Conservation (phyloP, 345 rosid species). For the Dovyalis caffra region DNA sequence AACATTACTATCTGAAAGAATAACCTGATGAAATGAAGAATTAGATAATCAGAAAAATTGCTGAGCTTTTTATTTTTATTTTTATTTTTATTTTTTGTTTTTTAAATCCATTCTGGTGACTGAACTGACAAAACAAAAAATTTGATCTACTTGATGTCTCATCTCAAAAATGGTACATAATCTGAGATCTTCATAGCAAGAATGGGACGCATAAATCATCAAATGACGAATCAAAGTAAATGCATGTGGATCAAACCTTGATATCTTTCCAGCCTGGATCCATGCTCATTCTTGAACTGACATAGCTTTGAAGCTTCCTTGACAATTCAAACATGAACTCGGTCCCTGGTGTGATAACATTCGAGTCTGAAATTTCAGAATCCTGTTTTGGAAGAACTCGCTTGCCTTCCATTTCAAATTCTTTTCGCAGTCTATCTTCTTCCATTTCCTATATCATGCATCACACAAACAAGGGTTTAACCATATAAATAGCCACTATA, state of each 20-base stretch:
- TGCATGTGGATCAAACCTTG: constrained; percentile 14
- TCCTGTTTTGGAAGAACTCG: constrained; percentile 18
- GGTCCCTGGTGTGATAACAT: constrained; percentile 29
- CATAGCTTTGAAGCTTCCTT: constrained; percentile 16
- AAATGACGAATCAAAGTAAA: too few species aligned
- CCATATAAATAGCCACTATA: neutral
- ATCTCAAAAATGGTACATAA: too few species aligned
- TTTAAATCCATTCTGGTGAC: too few species aligned
- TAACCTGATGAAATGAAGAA: constrained; percentile 12
- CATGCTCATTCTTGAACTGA: constrained; percentile 1
- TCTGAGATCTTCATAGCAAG: too few species aligned
- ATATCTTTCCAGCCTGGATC: constrained; percentile 27
- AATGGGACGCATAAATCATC: too few species aligned
- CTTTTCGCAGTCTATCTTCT: constrained; percentile 14
- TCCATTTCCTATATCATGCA: constrained; percentile 13
- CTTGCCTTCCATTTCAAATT: constrained; percentile 30
- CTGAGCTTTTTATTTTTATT: too few species aligned
- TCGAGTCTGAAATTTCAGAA: constrained; percentile 19
- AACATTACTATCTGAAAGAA: constrained; percentile 36
- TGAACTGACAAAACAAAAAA: too few species aligned
- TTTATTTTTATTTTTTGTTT: too few species aligned
- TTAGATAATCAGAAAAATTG: too few species aligned
- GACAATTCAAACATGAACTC: constrained; percentile 23
- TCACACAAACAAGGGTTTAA: neutral
- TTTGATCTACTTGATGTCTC: too few species aligned